Conservation (phyloP, 257 asterid genomes). For the Salvia rosmarinus region DNA sequence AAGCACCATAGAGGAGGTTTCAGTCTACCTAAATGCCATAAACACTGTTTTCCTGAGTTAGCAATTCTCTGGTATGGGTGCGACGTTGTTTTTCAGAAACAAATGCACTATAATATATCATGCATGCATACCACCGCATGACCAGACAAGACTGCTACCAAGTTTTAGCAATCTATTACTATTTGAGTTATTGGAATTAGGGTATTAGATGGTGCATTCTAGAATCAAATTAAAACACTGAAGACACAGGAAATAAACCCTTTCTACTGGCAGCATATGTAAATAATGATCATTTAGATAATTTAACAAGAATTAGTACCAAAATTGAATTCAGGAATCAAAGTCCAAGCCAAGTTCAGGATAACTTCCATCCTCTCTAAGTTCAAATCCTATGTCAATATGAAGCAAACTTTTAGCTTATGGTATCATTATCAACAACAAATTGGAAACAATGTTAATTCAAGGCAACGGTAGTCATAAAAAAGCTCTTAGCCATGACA, state of each 20-base stretch:
- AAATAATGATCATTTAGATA: neutral
- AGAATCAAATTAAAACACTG: neutral
- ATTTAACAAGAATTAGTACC: neutral
- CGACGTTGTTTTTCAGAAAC: neutral
- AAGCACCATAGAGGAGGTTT: neutral
- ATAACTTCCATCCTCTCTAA: no score
- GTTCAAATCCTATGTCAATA: neutral
- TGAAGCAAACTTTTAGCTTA: neutral
- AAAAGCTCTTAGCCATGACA: neutral
- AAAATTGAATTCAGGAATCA: neutral
- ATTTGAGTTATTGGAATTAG: neutral
- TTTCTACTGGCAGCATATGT: neutral
- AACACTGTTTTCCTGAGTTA: neutral
- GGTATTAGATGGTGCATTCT: slow-evolving; percentile 7
- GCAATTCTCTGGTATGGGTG: neutral
- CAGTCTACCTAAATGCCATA: neutral
- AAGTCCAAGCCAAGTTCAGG: neutral
- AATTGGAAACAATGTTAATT: neutral
- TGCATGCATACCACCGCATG: neutral
- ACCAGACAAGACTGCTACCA: neutral
- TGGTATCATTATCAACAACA: neutral
- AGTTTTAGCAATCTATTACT: neutral
- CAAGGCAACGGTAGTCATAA: neutral
- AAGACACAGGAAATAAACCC: neutral
- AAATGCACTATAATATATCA: neutral